A percentile compares a stretch with the other conserved stretches of the same genome.
These are phyloP conservation scores for Ploettnerulaceae sp. DNA, from an alignment of 2,329 filamentous ascomycete genomes.

Conservation along the genomic window DNA sequence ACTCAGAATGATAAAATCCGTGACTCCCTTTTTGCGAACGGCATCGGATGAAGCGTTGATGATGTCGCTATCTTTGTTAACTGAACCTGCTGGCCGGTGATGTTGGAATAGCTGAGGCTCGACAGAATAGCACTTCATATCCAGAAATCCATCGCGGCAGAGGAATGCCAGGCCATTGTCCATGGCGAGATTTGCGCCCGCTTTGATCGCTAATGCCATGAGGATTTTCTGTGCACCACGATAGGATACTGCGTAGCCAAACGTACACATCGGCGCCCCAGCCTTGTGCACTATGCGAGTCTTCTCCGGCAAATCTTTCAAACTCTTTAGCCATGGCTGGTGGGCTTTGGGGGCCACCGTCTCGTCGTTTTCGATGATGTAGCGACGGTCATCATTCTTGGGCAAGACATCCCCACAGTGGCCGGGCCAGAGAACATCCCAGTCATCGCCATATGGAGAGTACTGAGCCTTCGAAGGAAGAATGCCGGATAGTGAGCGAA, in stretches of 20 bases:
- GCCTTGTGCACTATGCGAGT: conserved; percentile 31
- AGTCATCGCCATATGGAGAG: conserved; percentile 34
- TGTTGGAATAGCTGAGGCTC: conserved; percentile 36
- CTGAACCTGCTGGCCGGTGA: conserved; percentile 31
- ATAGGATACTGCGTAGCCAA: conserved; percentile 35
- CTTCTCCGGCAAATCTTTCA: conserved; percentile 13
- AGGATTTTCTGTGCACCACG: conserved; percentile 49
- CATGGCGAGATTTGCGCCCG: conserved; percentile 23
- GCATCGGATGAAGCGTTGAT: conserved; percentile 17
- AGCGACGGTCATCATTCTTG: conserved; percentile 10
- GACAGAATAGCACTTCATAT: conserved; percentile 32
- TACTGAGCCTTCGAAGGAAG: conserved; percentile 8
- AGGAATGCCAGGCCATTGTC: conserved; percentile 34
- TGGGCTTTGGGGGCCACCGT: conserved; percentile 25
- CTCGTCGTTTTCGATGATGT: conserved; percentile 28
- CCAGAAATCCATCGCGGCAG: conserved; percentile 32
- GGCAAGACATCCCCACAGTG: conserved; percentile 32
- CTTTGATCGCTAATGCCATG: conserved; percentile 48
- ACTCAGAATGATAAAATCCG: conserved; percentile 36
- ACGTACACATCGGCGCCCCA: conserved; percentile 31
- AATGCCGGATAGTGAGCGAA: conserved; percentile 12
- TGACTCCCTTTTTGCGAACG: conserved; percentile 32
- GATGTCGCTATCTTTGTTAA: conserved; percentile 35
- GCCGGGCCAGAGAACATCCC: conserved; percentile 37
- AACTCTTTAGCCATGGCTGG: conserved; percentile 11